phyloP scores from a whole-genome alignment of 2,329 filamentous ascomycete species.

The Aspergillus sp. region DNA sequence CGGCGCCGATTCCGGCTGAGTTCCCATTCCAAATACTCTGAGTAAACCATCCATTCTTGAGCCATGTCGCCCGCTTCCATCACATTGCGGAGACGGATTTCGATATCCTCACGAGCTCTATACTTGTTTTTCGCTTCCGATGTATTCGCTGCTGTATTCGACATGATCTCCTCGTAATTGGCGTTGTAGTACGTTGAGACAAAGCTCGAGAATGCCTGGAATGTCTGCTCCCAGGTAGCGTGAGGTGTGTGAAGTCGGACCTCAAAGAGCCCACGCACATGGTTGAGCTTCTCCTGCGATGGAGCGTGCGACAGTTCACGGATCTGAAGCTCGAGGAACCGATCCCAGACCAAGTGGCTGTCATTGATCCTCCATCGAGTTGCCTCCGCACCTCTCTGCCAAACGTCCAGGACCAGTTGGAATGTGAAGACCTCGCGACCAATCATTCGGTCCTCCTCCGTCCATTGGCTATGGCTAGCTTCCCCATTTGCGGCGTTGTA shows the following conservation, averaged over 20 bases:
- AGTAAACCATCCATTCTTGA: slow-evolving; percentile 48
- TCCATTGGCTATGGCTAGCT: slow-evolving; percentile 35
- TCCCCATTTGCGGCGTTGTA: slow-evolving; percentile 46
- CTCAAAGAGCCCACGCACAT: slow-evolving; percentile 47
- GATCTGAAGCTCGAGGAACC: slow-evolving; percentile 50
- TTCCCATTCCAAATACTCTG: slow-evolving; percentile 82
- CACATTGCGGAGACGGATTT: slow-evolving; percentile 48
- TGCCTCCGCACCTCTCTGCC: slow-evolving; percentile 50
- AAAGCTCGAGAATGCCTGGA: slow-evolving; percentile 54
- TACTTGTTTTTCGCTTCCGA: slow-evolving; percentile 50
- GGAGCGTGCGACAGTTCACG: slow-evolving; percentile 46
- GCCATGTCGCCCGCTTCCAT: slow-evolving; percentile 45
- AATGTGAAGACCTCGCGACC: slow-evolving; percentile 55
- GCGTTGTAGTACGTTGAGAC: slow-evolving; percentile 49
- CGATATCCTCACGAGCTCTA: slow-evolving; percentile 47
- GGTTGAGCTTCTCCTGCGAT: slow-evolving; percentile 42
- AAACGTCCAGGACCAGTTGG: slow-evolving; percentile 49
- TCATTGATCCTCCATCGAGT: slow-evolving; percentile 57
- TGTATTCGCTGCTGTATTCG: slow-evolving; percentile 45
- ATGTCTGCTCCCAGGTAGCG: slow-evolving; percentile 53
- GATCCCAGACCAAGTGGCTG: slow-evolving; percentile 57
- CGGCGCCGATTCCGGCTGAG: slow-evolving; percentile 55
- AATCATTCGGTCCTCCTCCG: slow-evolving; percentile 52
- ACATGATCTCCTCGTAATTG: slow-evolving; percentile 54
- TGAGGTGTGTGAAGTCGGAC: slow-evolving; percentile 53